Evolutionary conservation across 306 rosid genomes (phyloP).

Genomic region (Gillenia trifoliata): DNA sequence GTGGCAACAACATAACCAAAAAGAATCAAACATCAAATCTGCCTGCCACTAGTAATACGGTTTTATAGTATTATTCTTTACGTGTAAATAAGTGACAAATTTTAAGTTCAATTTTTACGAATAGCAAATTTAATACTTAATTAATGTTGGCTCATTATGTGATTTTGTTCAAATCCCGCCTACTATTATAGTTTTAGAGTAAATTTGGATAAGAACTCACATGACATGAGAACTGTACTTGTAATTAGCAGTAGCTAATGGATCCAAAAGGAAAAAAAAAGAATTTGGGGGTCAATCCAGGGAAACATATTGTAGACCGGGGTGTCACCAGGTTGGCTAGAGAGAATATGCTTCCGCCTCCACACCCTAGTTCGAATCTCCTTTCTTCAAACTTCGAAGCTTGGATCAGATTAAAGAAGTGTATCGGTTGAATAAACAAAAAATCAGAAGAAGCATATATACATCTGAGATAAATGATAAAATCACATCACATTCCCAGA

Average conservation of each 20-base stretch:
- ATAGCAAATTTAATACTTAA: fast-evolving
- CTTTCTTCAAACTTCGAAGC: background rate
- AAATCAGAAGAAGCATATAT: background rate
- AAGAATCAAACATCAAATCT: background rate
- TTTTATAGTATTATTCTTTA: fast-evolving
- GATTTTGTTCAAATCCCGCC: too few species aligned
- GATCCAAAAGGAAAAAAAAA: too few species aligned
- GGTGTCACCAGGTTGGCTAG: background rate
- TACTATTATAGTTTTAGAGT: too few species aligned
- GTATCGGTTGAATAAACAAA: background rate
- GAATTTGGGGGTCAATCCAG: background rate
- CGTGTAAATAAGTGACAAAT: too few species aligned
- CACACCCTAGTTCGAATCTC: background rate
- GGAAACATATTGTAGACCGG: background rate
- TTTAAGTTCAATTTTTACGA: too few species aligned
- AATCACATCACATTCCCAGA: background rate
- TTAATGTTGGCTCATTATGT: background rate
- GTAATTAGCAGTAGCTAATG: too few species aligned
- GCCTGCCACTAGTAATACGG: background rate
- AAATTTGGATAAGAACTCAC: background rate
- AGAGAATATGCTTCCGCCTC: background rate
- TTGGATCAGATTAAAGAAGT: background rate
- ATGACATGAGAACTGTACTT: background rate
- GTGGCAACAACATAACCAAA: background rate
- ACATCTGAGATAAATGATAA: constrained; percentile 3